phyloP scores from a whole-genome alignment of 352 stramenopile genomes.

The Aphanomyces invadans region DNA sequence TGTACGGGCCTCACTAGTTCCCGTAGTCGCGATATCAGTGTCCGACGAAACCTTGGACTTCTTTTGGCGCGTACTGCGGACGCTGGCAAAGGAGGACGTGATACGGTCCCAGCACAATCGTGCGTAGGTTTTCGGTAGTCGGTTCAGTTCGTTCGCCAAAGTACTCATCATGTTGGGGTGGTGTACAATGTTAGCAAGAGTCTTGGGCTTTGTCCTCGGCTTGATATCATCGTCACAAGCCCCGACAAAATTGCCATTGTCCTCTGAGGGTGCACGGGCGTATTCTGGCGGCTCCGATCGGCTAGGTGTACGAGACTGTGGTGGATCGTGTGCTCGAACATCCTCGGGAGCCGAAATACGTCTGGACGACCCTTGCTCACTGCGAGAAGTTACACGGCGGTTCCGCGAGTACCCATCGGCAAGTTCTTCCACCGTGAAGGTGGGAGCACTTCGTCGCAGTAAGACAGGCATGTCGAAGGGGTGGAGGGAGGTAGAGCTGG shows the following conservation, averaged over 20 bases:
- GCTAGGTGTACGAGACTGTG: background rate
- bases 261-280: background rate
- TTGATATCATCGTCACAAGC: background rate
- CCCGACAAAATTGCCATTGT: background rate
- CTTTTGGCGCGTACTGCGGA: background rate
- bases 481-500: background rate
- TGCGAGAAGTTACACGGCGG: constrained; percentile 20
- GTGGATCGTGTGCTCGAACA: background rate
- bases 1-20: background rate
- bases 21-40: background rate
- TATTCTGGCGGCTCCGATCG: background rate
- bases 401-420: constrained; percentile 24
- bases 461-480: constrained; percentile 54
- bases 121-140: constrained; percentile 20
- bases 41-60: constrained; percentile 2
- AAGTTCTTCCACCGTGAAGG: constrained; percentile 66
- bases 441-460: constrained; percentile 52
- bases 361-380: constrained; percentile 29
- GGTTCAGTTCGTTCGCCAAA: constrained; percentile 11
- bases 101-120: constrained; percentile 15
- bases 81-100: background rate
- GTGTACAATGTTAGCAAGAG: constrained; percentile 2
- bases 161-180: constrained; percentile 9
- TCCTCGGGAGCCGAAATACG: constrained; percentile 17
- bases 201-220: background rate